A percentile compares a stretch with the other conserved stretches of the same genome.
Conservation (phyloP, 2,329 filamentous ascomycete species). For the Fusarium gaditjirri region DNA sequence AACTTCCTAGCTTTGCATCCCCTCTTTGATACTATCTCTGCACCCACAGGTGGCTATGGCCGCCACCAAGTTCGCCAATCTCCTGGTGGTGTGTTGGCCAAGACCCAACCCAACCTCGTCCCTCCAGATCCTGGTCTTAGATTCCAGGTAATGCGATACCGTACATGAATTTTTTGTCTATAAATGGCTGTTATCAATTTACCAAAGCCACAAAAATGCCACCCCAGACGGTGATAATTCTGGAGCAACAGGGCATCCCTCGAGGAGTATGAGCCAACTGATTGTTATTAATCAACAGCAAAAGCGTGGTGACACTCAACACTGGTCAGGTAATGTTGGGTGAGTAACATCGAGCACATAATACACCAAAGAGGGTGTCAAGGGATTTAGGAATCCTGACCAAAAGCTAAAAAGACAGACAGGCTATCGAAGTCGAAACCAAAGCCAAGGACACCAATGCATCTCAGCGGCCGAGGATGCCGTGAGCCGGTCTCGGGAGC, state of each 20-base stretch:
- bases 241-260: background rate
- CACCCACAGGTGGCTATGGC: conserved; percentile 23
- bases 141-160: background rate
- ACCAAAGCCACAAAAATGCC: background rate
- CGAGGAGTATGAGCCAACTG: background rate
- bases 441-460: conserved; percentile 35
- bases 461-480: conserved; percentile 39
- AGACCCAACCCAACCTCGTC: conserved; percentile 4
- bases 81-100: conserved; percentile 28
- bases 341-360: conserved; percentile 9
- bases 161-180: background rate
- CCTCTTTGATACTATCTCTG: conserved; percentile 18
- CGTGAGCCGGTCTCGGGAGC: conserved; percentile 43
- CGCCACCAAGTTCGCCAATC: conserved; percentile 41
- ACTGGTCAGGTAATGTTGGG: background rate
- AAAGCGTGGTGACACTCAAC: conserved; percentile 2
- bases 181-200: background rate
- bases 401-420: conserved; percentile 1
- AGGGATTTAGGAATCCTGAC: conserved; percentile 10
- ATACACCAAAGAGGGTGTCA: conserved; percentile 22
- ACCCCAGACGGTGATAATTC: background rate
- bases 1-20: conserved; percentile 4
- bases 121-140: background rate
- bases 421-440: conserved; percentile 6
- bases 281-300: conserved; percentile 6